Evolutionary conservation across 2,329 filamentous ascomycete species (phyloP), one percentile per base, ranked within the genome.

Genomic region (Fusarium fujikuroi): DNA sequence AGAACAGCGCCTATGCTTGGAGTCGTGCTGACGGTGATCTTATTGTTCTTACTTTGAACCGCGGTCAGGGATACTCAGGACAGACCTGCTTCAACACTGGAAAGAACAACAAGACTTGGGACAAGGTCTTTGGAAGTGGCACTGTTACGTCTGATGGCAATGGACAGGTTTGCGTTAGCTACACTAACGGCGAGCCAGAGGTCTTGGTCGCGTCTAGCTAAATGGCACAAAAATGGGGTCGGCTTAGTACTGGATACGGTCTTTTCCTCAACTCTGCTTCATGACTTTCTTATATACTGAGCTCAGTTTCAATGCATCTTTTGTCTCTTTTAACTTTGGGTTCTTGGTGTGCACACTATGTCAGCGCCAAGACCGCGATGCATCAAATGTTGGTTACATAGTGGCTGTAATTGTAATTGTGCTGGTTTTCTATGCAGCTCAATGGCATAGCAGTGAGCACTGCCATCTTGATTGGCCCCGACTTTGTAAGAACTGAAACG

Each of bases 101-200:
- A n/a, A 60, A 39, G 42, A 46, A 42, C 23, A 74, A 74, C 54
- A 74, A 74, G 34, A 62, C 67, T 2, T 74, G 72, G 72, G 54
- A 72, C 2, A 69, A 34, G n/a, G 72, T 74, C 0, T 43, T 74
- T 19, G 72, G 68, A 23, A 28, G 43, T 9, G 72, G 72, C 0
- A 60, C 58, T 43, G 61, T 59, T 1, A 66, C 50, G 1, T 72
- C 72, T 7, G 47, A 74, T 25, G 58, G 60, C 0, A 54, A 37
- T 12, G 72, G 72, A 0, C 18, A 37, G 37, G 68, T 72, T 15
- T 74, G 72, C 2, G 58, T 74, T 4, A 65, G 60, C 28, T 68
- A 72, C 25, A 42, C 46, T 0, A 72, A 74, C 15, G 72, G 72
- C 0, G 72, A 74, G 49, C 72, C 72, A 18, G 72, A 74, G 21